Evolutionary conservation across 495 filamentous ascomycete genomes (phyloP).

Genomic region (Apiosordaria backusii): DNA sequence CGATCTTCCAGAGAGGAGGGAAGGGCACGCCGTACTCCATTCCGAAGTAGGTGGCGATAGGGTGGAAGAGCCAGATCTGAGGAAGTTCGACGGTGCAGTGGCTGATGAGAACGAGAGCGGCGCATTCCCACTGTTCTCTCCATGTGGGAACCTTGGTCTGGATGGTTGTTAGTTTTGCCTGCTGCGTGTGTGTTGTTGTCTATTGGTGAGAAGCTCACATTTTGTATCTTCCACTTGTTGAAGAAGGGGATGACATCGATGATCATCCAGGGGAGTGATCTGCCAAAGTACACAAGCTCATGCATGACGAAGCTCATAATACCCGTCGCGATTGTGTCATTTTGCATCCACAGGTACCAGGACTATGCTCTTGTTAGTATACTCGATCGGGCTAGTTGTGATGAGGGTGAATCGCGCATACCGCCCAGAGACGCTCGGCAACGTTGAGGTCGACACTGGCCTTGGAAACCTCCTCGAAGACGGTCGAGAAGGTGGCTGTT

Average conservation of each 20-base stretch:
- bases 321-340: slow-evolving; percentile 90
- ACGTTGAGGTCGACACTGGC: slow-evolving; percentile 86
- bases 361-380: slow-evolving; percentile 31
- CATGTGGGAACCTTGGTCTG: slow-evolving; percentile 86
- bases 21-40: slow-evolving; percentile 88
- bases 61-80: slow-evolving; percentile 99
- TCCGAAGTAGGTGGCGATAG: slow-evolving; percentile 91
- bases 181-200: neutral
- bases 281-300: slow-evolving; percentile 89
- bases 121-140: slow-evolving; percentile 91
- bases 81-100: slow-evolving; percentile 97
- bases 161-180: slow-evolving; percentile 12
- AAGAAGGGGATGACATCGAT: slow-evolving; percentile 84
- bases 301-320: slow-evolving; percentile 97
- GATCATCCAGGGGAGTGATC: slow-evolving; percentile 88
- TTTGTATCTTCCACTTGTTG: slow-evolving; percentile 91
- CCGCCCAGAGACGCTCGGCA: slow-evolving; percentile 82
- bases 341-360: slow-evolving; percentile 98
- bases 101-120: slow-evolving; percentile 80
- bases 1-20: slow-evolving; percentile 78
- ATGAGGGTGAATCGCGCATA: slow-evolving; percentile 44
- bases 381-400: neutral
- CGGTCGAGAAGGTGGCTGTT: slow-evolving; percentile 67
- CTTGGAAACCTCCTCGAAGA: slow-evolving; percentile 81
- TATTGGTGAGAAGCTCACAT: slow-evolving; percentile 49